Evolutionary conservation across 345 rosid genomes (phyloP), one percentile per base, ranked within the genome.

Genomic region (Reutealis trisperma): DNA sequence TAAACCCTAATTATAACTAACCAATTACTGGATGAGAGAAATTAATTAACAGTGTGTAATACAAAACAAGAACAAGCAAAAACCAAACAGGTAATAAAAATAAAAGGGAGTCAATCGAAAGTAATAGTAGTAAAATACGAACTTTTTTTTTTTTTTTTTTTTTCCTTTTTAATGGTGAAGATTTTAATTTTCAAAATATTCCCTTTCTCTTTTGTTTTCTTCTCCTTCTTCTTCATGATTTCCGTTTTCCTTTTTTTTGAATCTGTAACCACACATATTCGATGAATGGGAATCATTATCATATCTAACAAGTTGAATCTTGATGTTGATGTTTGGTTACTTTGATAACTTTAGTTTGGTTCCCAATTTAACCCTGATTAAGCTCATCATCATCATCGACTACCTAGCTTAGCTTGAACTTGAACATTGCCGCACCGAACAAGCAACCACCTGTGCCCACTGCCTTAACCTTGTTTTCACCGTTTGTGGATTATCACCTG

Each of bases 361-460:
- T 44, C 72, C 1, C 45, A 59, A 51, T 25, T 71, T 71, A 68
- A 74, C 71, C 60, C 58, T 61, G 67, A 47, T 55, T 22, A 24
- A 37, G 44, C 44, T 55, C 16, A 61, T 15, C 14, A 4, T 37
- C 57, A 64, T 67, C 14, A 71, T 32, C 21, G 10, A 70, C 21
- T 45, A 44, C 16, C 66, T 7, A 15, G 11, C 8, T 54, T 54
- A 42, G 75, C 68, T 66, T 67, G 34, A 79, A 68, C 84, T 63
- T 13, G 95, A 83, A 58, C 83, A 83, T 79, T 93, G 97, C 76
- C 89, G 82, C 79, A 95, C 97, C 70, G 98, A 82, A 83, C 99
- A 95, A 19, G 95, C 98, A 80, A 94, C 98, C 83, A 93, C 94
- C 84, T 88, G 94, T 61, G 97, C 98, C 97, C 98, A 93, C 77